Conservation (phyloP, 306 rosid genomes). For the Arachis hypogaea region DNA sequence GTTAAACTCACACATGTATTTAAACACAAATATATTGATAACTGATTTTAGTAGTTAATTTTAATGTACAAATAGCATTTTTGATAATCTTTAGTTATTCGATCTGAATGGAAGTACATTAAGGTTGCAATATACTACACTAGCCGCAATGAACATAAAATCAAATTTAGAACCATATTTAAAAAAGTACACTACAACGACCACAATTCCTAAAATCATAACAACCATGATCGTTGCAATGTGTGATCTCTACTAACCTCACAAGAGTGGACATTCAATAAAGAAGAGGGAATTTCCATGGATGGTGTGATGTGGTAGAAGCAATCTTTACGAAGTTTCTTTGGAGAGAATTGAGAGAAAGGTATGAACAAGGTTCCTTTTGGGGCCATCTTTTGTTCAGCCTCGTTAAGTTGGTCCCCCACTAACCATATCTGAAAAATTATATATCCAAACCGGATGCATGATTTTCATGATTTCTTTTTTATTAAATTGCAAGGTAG, state of each 20-base stretch:
- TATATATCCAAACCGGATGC: neutral
- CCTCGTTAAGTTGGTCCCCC: constrained; percentile 55
- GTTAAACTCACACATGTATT: too few relatives aligned
- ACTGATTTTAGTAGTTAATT: too few relatives aligned
- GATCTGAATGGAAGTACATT: too few relatives aligned
- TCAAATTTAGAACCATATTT: too few relatives aligned
- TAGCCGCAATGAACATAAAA: too few relatives aligned
- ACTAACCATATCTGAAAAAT: constrained; percentile 68
- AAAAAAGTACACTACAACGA: too few relatives aligned
- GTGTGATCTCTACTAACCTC: constrained; percentile 54
- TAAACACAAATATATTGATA: too few relatives aligned
- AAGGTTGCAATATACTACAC: too few relatives aligned
- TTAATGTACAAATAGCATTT: too few relatives aligned
- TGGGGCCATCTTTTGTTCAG: constrained; percentile 66
- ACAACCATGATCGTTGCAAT: too few relatives aligned
- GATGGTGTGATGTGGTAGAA: constrained; percentile 71
- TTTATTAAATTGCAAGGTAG: neutral
- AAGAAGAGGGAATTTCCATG: constrained; percentile 57
- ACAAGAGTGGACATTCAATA: constrained; percentile 69
- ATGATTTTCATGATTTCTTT: neutral
- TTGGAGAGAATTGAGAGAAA: constrained; percentile 70
- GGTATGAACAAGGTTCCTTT: constrained; percentile 79
- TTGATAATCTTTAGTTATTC: too few relatives aligned
- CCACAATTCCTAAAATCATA: too few relatives aligned
- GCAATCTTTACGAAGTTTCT: constrained; percentile 67